Evolutionary conservation across 2,329 filamentous ascomycete species (phyloP).

Genomic region (Phialophora tarda): DNA sequence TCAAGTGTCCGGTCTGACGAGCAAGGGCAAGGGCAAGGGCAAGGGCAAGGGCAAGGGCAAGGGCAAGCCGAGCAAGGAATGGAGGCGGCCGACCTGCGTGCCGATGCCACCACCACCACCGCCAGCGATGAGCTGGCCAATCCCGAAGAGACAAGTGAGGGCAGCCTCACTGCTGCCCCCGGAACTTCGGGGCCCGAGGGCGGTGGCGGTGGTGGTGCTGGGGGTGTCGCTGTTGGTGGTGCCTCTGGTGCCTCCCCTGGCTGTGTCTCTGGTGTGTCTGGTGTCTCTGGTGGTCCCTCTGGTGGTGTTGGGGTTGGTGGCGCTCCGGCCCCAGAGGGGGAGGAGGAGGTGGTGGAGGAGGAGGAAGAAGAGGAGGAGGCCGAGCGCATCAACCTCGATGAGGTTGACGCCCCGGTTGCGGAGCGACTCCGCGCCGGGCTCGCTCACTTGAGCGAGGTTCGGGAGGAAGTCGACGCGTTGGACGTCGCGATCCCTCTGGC

Average conservation of each 20-base stretch:
- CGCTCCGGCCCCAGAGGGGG: conserved; percentile 12
- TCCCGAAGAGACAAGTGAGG: background rate
- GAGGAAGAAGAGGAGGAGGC: conserved; percentile 14
- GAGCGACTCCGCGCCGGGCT: conserved; percentile 19
- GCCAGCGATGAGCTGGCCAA: background rate
- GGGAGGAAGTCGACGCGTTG: conserved; percentile 16
- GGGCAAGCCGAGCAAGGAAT: background rate
- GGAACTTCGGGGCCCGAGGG: background rate
- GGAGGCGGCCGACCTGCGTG: background rate
- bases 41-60: background rate
- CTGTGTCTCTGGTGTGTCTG: background rate
- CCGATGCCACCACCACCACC: too few relatives aligned
- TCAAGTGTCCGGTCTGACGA: background rate
- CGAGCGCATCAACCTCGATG: conserved; percentile 13
- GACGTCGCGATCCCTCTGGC: conserved; percentile 16
- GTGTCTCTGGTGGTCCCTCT: background rate
- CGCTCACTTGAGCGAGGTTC: conserved; percentile 19
- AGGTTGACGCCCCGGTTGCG: conserved; percentile 13
- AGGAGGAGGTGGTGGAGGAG: conserved; percentile 6
- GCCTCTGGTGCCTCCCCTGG: background rate
- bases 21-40: background rate
- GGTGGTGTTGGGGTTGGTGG: background rate
- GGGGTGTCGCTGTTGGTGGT: background rate
- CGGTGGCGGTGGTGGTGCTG: too few relatives aligned
- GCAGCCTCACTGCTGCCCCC: background rate